Conservation (phyloP, 768 basidiomycete genomes). For the Boletus sensibilis region DNA sequence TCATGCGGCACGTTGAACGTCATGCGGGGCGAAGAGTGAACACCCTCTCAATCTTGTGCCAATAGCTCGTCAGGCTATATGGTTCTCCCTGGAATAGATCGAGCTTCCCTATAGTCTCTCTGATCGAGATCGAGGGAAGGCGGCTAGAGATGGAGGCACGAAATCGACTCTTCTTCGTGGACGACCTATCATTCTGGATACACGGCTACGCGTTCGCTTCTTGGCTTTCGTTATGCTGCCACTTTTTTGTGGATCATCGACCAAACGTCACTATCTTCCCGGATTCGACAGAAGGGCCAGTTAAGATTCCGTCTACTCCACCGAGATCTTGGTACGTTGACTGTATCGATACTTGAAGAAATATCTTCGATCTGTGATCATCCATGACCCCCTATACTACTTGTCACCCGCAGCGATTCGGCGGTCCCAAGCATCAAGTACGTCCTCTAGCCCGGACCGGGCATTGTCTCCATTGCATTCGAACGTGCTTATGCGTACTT, state of each 20-base stretch:
- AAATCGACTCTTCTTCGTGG: too few species aligned
- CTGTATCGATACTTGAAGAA: not conserved
- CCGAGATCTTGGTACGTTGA: not conserved
- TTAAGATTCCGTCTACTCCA: not conserved
- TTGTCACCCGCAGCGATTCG: not conserved
- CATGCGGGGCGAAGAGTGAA: not conserved
- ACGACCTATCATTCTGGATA: not conserved
- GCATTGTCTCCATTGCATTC: not conserved
- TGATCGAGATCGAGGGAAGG: not conserved
- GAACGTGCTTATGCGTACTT: not conserved
- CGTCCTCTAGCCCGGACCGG: not conserved
- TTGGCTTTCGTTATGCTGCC: not conserved
- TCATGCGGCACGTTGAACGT: not conserved
- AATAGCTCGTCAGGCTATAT: not conserved
- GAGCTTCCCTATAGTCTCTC: not conserved
- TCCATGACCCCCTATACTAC: too few species aligned
- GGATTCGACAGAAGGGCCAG: not conserved
- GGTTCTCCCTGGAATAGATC: not conserved
- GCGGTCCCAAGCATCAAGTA: too few species aligned
- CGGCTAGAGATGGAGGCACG: not conserved
- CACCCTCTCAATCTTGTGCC: not conserved
- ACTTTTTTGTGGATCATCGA: not conserved
- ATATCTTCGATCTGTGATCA: not conserved
- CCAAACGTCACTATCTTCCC: not conserved
- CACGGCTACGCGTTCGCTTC: not conserved